Evolutionary conservation across 352 stramenopile species (phyloP).

Genomic region (Phytophthora brassicae): DNA sequence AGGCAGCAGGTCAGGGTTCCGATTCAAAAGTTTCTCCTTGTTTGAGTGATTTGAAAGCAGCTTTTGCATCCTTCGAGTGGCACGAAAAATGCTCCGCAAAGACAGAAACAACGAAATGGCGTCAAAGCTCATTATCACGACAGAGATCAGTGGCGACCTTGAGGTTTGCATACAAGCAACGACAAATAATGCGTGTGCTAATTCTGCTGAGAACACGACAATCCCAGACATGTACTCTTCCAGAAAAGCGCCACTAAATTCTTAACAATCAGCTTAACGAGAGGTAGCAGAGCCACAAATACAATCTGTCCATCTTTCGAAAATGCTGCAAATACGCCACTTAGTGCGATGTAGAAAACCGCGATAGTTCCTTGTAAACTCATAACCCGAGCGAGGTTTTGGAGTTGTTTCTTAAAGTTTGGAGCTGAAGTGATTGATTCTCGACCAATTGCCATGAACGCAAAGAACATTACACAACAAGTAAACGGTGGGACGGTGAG

Average conservation of each 20-base stretch:
- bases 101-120: not conserved
- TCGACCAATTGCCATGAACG: not conserved
- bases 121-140: not conserved
- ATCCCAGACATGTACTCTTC: not conserved
- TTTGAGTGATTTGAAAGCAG: not conserved
- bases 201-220: not conserved
- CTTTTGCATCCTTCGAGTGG: not conserved
- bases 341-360: not conserved
- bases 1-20: not conserved
- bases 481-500: conserved; percentile 3
- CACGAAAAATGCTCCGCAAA: not conserved
- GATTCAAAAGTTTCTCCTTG: not conserved
- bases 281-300: not conserved
- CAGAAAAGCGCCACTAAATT: not conserved
- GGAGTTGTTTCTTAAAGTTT: not conserved
- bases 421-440: not conserved
- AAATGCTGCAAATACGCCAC: not conserved
- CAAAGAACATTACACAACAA: not conserved
- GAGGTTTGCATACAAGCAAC: not conserved
- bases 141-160: not conserved
- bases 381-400: not conserved
- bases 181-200: not conserved
- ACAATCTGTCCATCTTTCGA: not conserved
- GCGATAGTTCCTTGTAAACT: not conserved
- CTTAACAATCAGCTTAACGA: not conserved